Evolutionary conservation across 2,329 filamentous ascomycete genomes (phyloP).

Genomic region (Knufia fluminis): DNA sequence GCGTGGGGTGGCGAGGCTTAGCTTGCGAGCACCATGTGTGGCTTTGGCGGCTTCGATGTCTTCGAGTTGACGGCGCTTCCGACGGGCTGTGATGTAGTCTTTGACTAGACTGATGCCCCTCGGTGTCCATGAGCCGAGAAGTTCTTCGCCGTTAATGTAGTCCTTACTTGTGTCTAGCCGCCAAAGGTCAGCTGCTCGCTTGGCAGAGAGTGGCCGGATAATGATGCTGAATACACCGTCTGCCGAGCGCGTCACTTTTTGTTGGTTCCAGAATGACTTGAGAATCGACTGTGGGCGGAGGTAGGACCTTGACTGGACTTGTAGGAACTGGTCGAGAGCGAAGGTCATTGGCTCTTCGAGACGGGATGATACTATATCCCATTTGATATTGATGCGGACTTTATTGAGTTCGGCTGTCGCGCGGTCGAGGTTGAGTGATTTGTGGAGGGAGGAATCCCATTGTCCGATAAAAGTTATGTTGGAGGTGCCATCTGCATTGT

Average conservation of each 20-base stretch:
- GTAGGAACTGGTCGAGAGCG: constrained; percentile 66
- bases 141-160: constrained; percentile 93
- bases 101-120: constrained; percentile 83
- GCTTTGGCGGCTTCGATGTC: constrained; percentile 63
- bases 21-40: constrained; percentile 32
- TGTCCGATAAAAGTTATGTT: constrained; percentile 81
- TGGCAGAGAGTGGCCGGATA: constrained; percentile 80
- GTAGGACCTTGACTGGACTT: constrained; percentile 75
- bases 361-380: constrained; percentile 76
- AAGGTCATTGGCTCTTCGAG: constrained; percentile 85
- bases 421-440: constrained; percentile 84
- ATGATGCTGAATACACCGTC: constrained; percentile 78
- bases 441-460: constrained; percentile 93
- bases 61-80: constrained; percentile 61
- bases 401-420: constrained; percentile 87
- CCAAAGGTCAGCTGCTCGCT: constrained; percentile 88
- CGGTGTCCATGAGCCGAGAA: constrained; percentile 73
- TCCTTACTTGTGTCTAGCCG: constrained; percentile 90
- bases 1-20: constrained; percentile 19
- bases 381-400: constrained; percentile 76
- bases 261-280: constrained; percentile 73
- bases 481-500: constrained; percentile 82
- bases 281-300: constrained; percentile 81
- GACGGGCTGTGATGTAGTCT: constrained; percentile 69
- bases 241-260: constrained; percentile 76